A percentile compares a stretch with the other conserved stretches of the same genome.
Evolutionary conservation across 768 basidiomycete genomes (phyloP).

Genomic region (Russula sp.): DNA sequence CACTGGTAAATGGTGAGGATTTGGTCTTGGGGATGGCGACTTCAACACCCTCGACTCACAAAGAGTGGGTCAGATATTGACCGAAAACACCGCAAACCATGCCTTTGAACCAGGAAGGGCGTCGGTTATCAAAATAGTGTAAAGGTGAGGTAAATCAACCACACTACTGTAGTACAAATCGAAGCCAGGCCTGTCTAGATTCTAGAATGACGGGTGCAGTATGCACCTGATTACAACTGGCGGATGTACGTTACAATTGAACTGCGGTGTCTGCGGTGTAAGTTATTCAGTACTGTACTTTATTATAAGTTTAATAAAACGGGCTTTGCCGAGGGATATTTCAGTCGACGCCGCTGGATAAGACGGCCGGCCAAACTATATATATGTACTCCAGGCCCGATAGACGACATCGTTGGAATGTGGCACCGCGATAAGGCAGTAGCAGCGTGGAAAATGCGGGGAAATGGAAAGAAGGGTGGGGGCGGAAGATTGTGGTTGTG

Average conservation of each 20-base stretch:
- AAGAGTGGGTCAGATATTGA: conserved; percentile 18
- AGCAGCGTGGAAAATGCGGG: too few species aligned
- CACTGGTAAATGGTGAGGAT: background rate
- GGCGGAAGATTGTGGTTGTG: too few species aligned
- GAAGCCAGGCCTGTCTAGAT: conserved; percentile 15
- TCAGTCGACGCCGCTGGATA: background rate
- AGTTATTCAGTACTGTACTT: too few species aligned
- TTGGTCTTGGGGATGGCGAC: background rate
- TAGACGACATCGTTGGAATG: too few species aligned
- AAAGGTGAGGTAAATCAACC: background rate
- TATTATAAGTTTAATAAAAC: background rate
- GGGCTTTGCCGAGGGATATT: conserved; percentile 5
- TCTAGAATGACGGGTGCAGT: background rate
- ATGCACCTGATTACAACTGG: background rate
- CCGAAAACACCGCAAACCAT: conserved; percentile 11
- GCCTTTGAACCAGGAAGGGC: background rate
- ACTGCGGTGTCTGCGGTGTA: too few species aligned
- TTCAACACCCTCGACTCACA: conserved; percentile 19
- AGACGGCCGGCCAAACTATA: conserved; percentile 21
- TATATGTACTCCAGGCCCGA: too few species aligned
- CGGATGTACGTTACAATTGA: conserved; percentile 17
- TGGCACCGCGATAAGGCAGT: too few species aligned
- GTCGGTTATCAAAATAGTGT: background rate
- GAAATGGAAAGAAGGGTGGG: too few species aligned
- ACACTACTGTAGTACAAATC: conserved; percentile 14